Conservation (phyloP, 805 yeast species). For the Vanderwaltozyma yarrowii region DNA sequence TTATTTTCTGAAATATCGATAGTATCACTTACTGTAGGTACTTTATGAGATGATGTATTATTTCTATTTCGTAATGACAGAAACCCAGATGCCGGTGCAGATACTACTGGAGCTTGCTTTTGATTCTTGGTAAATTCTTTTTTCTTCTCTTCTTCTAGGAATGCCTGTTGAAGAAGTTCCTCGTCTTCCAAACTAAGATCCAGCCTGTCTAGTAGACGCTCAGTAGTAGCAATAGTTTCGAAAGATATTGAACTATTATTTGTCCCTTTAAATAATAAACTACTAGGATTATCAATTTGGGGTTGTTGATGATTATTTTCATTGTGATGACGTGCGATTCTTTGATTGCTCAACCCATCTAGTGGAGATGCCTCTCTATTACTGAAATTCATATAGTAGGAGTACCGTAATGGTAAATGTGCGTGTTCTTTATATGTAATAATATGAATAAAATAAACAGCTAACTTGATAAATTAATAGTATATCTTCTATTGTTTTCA, state of each 20-base stretch:
- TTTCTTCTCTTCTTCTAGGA: conserved; percentile 15
- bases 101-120: conserved; percentile 10
- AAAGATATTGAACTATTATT: conserved; percentile 21
- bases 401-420: too few species aligned
- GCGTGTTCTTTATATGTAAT: too few species aligned
- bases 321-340: neutral
- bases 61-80: conserved; percentile 17
- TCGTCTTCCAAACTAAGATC: conserved; percentile 27
- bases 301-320: neutral
- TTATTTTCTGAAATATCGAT: neutral
- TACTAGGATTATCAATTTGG: neutral
- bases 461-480: too few species aligned
- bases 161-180: conserved; percentile 19
- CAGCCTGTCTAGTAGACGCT: conserved; percentile 24
- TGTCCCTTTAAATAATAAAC: neutral
- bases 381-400: neutral
- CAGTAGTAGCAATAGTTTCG: conserved; percentile 24
- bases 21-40: neutral
- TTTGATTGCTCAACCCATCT: neutral
- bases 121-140: conserved; percentile 1
- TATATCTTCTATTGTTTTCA: too few species aligned
- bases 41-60: neutral
- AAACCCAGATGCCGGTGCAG: conserved; percentile 28
- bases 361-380: neutral
- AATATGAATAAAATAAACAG: too few species aligned